Percentiles rank a stretch among this genome's conserved stretches.
Conservation (phyloP, 805 yeast genomes). For the Candida ponderosae region DNA sequence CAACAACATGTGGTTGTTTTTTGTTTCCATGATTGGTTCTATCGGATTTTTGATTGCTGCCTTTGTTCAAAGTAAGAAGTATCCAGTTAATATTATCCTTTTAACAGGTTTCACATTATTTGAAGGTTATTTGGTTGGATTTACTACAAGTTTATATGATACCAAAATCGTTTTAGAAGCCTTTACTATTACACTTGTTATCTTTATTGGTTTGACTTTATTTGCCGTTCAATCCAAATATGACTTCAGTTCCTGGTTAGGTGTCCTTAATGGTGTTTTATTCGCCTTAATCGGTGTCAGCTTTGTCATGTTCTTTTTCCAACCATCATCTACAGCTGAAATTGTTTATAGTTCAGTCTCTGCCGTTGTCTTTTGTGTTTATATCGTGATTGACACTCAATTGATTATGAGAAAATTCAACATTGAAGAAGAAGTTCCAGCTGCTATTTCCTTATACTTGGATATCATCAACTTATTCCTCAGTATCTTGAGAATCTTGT, state of each 20-base stretch:
- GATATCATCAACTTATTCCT: constrained; percentile 79
- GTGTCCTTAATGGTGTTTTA: constrained; percentile 45
- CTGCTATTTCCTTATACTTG: constrained; percentile 70
- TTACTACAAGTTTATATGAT: constrained; percentile 56
- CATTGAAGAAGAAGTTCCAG: constrained; percentile 81
- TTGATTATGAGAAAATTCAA: constrained; percentile 63
- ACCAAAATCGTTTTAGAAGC: constrained; percentile 64
- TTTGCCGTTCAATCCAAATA: constrained; percentile 75
- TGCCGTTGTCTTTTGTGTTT: constrained; percentile 64
- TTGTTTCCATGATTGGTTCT: constrained; percentile 49
- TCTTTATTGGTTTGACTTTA: constrained; percentile 68
- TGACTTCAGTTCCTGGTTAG: constrained; percentile 65
- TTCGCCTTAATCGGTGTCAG: constrained; percentile 70
- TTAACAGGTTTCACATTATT: constrained; percentile 62
- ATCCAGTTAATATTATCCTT: constrained; percentile 58
- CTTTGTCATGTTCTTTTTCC: constrained; percentile 57
- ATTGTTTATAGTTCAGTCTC: constrained; percentile 65
- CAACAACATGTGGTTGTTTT: constrained; percentile 49
- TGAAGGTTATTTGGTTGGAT: constrained; percentile 69
- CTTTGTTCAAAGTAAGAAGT: constrained; percentile 51
- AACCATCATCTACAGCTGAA: constrained; percentile 49
- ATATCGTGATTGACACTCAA: constrained; percentile 77
- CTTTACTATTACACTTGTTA: constrained; percentile 53
- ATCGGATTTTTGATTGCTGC: constrained; percentile 62
- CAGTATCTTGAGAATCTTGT: constrained; percentile 61